Conservation (phyloP, 768 basidiomycete species). For the Boletus pseudo-olivaceus region DNA sequence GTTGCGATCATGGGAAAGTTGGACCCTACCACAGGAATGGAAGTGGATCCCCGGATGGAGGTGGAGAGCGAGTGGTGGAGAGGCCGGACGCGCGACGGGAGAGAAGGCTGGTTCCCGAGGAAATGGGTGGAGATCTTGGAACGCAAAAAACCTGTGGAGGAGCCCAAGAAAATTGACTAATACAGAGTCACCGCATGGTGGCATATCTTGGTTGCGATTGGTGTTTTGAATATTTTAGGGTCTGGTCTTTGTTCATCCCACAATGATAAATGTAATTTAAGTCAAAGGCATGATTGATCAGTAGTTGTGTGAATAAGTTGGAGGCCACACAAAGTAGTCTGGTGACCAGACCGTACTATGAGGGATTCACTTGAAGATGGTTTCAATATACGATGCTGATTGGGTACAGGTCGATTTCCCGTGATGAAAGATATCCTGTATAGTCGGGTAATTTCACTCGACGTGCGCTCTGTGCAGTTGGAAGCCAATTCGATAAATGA, state of each 20-base stretch:
- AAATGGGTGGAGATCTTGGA: slow-evolving; percentile 81
- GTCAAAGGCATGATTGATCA: too few relatives aligned
- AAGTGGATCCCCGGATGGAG: slow-evolving; percentile 64
- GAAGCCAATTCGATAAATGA: too few relatives aligned
- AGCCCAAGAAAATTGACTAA: slow-evolving; percentile 41
- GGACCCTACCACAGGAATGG: slow-evolving; percentile 63
- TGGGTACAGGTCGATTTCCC: too few relatives aligned
- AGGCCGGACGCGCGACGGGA: slow-evolving; percentile 86
- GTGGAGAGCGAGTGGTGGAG: slow-evolving; percentile 86
- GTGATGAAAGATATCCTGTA: too few relatives aligned
- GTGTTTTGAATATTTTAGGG: background rate
- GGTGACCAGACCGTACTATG: too few relatives aligned
- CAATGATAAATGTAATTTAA: too few relatives aligned
- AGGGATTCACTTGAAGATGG: too few relatives aligned
- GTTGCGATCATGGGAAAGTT: slow-evolving; percentile 86
- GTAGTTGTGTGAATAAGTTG: too few relatives aligned
- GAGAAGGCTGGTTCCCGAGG: slow-evolving; percentile 92
- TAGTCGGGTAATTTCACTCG: too few relatives aligned
- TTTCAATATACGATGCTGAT: too few relatives aligned
- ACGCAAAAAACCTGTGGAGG: slow-evolving; percentile 36
- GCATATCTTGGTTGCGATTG: background rate
- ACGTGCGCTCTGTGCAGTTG: too few relatives aligned
- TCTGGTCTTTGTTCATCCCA: background rate
- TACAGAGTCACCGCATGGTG: background rate
- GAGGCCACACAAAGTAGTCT: too few relatives aligned